Conservation (phyloP, 2,329 filamentous ascomycete species). For the Colletotrichum ledebouriae region DNA sequence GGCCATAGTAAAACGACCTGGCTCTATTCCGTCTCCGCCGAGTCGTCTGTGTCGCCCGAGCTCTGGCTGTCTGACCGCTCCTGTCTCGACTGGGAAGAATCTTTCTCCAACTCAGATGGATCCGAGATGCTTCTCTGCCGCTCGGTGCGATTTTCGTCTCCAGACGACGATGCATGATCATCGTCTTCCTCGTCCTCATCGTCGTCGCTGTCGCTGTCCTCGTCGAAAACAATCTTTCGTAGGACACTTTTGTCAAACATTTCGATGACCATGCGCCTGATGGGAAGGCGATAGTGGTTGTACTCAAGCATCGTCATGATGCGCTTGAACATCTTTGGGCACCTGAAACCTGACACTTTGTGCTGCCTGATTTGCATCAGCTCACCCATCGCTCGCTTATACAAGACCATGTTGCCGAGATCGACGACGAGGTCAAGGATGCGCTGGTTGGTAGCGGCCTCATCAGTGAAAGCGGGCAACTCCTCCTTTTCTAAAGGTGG, state of each 20-base stretch:
- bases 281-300: conserved; percentile 89
- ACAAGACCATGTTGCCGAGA: conserved; percentile 92
- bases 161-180: conserved; percentile 54
- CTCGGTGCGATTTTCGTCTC: conserved; percentile 67
- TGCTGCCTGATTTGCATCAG: conserved; percentile 83
- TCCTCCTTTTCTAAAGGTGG: conserved; percentile 60
- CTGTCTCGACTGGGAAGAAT: conserved; percentile 12
- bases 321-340: conserved; percentile 84
- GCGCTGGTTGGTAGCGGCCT: conserved; percentile 77
- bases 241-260: conserved; percentile 93
- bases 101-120: conserved; percentile 38
- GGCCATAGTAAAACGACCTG: conserved; percentile 6
- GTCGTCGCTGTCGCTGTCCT: conserved; percentile 76
- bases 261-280: conserved; percentile 91
- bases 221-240: conserved; percentile 85
- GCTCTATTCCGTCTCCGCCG: conserved; percentile 25
- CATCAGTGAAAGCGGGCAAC: conserved; percentile 62
- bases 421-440: conserved; percentile 90
- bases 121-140: conserved; percentile 68
- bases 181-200: conserved; percentile 61
- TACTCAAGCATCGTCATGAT: conserved; percentile 87
- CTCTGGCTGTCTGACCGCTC: conserved; percentile 33
- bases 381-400: conserved; percentile 87
- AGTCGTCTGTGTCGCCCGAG: conserved; percentile 31
- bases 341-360: conserved; percentile 80